Evolutionary conservation across 805 yeast genomes (phyloP), one percentile per base, ranked within the genome.

Genomic region (Suhomyces kilbournensis): DNA sequence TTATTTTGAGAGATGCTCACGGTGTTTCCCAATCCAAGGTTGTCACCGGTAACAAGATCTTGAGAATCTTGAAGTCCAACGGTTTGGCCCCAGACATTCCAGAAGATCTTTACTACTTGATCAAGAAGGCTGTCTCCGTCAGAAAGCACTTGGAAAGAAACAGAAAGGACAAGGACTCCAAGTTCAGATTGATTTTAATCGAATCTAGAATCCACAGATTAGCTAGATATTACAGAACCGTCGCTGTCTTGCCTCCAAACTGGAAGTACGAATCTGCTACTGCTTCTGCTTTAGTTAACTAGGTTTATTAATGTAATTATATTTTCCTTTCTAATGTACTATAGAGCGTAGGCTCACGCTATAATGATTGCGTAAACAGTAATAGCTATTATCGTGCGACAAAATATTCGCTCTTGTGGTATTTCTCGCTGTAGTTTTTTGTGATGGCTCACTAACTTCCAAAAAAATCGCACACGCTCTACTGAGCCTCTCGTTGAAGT

Each of bases 241-340:
- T 90, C 71, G 84, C 96, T 74, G 98, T 94, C 72, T 87, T 94
- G 76, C 99, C 99, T 71, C 98, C 99, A 78, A 92, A 88, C 94
- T 94, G 99, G 99, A 94, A 94, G 85, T 94, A 89, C 96, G 99
- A 94, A 85, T 93, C 99, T 68, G 97, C 99, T 76, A 94, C 99
- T 75, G 99, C 99, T 76, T 94, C 99, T 72, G 96, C 99, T 80
- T 86, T 94, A 81, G 99, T 94, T 75, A 93, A 93, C 89, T 94
- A 91, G 81, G 74, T 71, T 70, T 56, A 58, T 46, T 35, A 26
- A n/a, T 46, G 49, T 47, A 47, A 38, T 47, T 47, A 38, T 47
- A 35, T 28, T 50, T 38, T 25, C 19, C 7, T 50, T 46, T 50
- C 40, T 39, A 50, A 47, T 47, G 52, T 49, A 49, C n/a, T 40